Evolutionary conservation across 352 stramenopile genomes (phyloP), one percentile per base, ranked within the genome.

Genomic region (Phytophthora pluvialis): DNA sequence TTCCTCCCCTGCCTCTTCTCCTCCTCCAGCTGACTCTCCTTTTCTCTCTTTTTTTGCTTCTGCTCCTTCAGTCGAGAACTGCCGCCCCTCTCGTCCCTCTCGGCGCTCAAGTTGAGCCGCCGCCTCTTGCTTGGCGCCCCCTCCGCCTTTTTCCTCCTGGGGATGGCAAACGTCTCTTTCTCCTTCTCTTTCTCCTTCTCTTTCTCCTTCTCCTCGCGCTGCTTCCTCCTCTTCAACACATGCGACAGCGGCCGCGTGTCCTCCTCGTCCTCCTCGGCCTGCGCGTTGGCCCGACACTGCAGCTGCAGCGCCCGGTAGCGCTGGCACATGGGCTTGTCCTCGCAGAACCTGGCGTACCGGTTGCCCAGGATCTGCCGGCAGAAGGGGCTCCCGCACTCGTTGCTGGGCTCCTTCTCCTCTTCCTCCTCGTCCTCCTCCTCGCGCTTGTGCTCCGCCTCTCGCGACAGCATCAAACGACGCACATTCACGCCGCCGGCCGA

Each of bases 341-440:
- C 75, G 54, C 83, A 91, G 57, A 73, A 91, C 28, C 46, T 54
- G 7, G 69, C 62, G 33, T 73, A 70, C 25, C 69, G 69, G 61
- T 82, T 91, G 32, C 40, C 26, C 48, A 91, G 54, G 39, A 21
- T 11, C 16, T 67, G 38, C n/a, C 64, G 52, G 40, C 83, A 91
- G 62, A 90, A 90, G 21, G 77, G 83, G 40, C 89, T 91, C 25
- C 56, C 35, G 54, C 77, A 86, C 11, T 62, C 36, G 36, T 76
- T 70, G n/a, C 5, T 38, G 1, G 13, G 21, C 32, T 51, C 26
- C 16, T 53, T 31, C 31, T 52, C 46, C 3, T 45, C 33, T 9
- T 54, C 43, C 9, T 61, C n/a, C 11, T 63, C 35, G 16, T 48
- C 29, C 16, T 46, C 60, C 11, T 64, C 26, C 5, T 48, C 35